Evolutionary conservation across 352 stramenopile species (phyloP), one percentile per base, ranked within the genome.

Genomic region (Pythium dissotocum): DNA sequence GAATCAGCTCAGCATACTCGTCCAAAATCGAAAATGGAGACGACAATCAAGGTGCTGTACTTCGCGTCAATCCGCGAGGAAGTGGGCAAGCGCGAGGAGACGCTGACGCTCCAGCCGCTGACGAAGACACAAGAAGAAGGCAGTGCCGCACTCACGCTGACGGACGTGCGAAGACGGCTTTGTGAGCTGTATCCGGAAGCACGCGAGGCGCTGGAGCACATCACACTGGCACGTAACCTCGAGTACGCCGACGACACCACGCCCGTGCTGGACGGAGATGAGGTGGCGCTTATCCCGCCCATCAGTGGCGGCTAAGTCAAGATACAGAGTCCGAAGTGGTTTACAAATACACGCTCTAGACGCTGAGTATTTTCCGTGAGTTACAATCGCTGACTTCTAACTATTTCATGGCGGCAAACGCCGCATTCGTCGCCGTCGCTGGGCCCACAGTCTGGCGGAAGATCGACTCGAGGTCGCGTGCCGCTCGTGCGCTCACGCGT

Each of bases 221-320:
- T 94, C 72, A 84, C 85, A 14, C 65, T 94, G 48, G 85, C 87
- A 21, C 77, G 74, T 26, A 94, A 94, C 63, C 76, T 93, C 60
- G 85, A 93, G 69, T 94, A 93, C 66, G 64, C 68, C 7, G 75
- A 87, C 64, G 77, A 90, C 65, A 69, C 65, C 32, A 61, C 40
- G 61, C 70, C 14, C 14, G 48, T 94, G 44, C 55, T 63, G 26
- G 71, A 88, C 54, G 85, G 84, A 64, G 87, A 94, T 75, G 87
- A 94, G 68, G 85, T 94, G 40, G 87, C 87, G 49, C 77, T 93
- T 28, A 94, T 93, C 44, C 87, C 87, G 53, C 87, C 87, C n/a
- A 93, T 94, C 70, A 93, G 84, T 55, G 80, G 80, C 21, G 81
- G 81, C 1, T 88, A 63, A 76, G 38, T n/a, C 12, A 9, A 21